phyloP scores from a whole-genome alignment of 1,284 basidiomycete species.

The Afroboletus lepidellus region DNA sequence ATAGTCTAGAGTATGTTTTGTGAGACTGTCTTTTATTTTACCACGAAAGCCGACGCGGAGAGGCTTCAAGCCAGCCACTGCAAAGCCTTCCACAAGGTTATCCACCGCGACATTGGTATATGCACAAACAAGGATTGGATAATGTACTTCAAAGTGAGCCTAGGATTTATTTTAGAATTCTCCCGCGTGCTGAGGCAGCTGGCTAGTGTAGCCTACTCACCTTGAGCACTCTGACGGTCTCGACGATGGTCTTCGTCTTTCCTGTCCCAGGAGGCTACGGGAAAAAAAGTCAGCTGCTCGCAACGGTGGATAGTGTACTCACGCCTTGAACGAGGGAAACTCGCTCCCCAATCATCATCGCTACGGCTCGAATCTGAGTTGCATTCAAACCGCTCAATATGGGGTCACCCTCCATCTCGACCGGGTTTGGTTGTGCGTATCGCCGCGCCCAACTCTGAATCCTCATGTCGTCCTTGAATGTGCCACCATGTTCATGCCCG shows the following conservation, averaged over 20 bases:
- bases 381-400: constrained; percentile 63
- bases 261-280: constrained; percentile 90
- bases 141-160: constrained; percentile 78
- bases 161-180: constrained; percentile 25
- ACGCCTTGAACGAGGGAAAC: constrained; percentile 88
- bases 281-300: too few species aligned
- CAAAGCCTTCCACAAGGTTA: constrained; percentile 80
- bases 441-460: constrained; percentile 77
- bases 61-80: constrained; percentile 63
- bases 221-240: constrained; percentile 83
- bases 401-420: constrained; percentile 81
- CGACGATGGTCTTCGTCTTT: constrained; percentile 91
- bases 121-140: constrained; percentile 86
- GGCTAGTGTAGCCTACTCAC: constrained; percentile 41
- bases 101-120: constrained; percentile 97
- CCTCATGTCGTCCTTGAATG: constrained; percentile 66
- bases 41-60: constrained; percentile 72
- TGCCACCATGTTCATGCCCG: constrained; percentile 38
- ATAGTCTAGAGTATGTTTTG: constrained; percentile 63
- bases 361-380: constrained; percentile 83
- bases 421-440: constrained; percentile 59
- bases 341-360: constrained; percentile 80
- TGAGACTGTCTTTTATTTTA: constrained; percentile 59
- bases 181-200: not conserved
- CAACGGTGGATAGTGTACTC: constrained; percentile 33